Percentiles rank a stretch among this genome's conserved stretches.
phyloP scores from a whole-genome alignment of 2,329 filamentous ascomycete species.

The Fusarium tjaetaba region DNA sequence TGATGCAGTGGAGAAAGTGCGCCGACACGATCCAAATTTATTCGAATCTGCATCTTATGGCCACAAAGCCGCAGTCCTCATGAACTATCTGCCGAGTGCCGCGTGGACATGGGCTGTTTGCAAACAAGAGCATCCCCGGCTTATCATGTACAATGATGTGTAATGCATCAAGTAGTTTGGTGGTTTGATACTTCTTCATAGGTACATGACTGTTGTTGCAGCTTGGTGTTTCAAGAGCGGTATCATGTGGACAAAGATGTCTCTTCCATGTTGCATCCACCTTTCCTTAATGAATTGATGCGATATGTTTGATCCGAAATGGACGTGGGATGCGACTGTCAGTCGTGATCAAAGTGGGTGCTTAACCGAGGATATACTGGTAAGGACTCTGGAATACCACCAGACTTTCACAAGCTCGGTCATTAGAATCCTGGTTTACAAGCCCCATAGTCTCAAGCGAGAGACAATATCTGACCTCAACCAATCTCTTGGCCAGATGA shows the following conservation, averaged over 20 bases:
- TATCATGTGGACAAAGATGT: constrained; percentile 17
- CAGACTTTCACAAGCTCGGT: constrained; percentile 28
- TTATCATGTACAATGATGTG: constrained; percentile 52
- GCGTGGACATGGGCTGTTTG: constrained; percentile 52
- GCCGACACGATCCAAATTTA: constrained; percentile 43
- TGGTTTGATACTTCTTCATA: background rate
- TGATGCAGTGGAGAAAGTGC: constrained; percentile 61
- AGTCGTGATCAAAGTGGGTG: constrained; percentile 1
- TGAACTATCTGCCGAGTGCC: constrained; percentile 51
- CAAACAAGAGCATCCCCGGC: constrained; percentile 46
- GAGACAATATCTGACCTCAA: constrained; percentile 10
- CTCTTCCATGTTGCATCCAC: constrained; percentile 1
- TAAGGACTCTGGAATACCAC: constrained; percentile 12
- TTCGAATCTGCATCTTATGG: constrained; percentile 53
- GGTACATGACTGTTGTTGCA: background rate
- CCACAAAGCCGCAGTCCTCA: constrained; percentile 45
- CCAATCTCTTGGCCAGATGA: constrained; percentile 21
- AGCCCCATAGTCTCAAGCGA: constrained; percentile 4
- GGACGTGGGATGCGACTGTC: constrained; percentile 6
- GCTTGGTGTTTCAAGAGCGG: constrained; percentile 2
- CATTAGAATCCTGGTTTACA: constrained; percentile 7
- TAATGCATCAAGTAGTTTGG: constrained; percentile 33
- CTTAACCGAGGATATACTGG: constrained; percentile 36
- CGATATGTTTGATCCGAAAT: constrained; percentile 8
- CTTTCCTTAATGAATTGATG: constrained; percentile 2